These are phyloP conservation scores for Angomonas deanei DNA, from an alignment of 208 protist species.

Conservation along the genomic window DNA sequence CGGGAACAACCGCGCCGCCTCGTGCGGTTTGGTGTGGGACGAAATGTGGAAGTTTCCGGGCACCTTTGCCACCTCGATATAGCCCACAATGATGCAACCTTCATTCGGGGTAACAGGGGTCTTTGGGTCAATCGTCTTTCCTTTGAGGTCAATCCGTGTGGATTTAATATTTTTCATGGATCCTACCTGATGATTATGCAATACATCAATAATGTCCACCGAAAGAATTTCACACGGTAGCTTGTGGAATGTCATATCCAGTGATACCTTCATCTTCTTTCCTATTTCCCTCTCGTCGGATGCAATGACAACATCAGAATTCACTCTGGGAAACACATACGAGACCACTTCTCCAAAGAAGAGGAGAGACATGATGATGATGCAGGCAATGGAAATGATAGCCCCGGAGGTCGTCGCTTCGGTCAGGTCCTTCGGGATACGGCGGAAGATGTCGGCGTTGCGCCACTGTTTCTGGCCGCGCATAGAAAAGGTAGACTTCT, in stretches of 20 bases:
- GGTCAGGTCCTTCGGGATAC: conserved; percentile 42
- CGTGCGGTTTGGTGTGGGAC: conserved; percentile 16
- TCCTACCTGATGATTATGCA: conserved; percentile 37
- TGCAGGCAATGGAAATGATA: conserved; percentile 42
- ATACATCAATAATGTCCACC: conserved; percentile 37
- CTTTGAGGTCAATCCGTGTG: conserved; percentile 15
- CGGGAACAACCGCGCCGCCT: conserved; percentile 11
- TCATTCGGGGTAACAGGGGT: conserved; percentile 12
- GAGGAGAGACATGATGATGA: conserved; percentile 32
- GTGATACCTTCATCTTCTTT: conserved; percentile 21
- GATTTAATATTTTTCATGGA: conserved; percentile 27
- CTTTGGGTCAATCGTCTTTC: conserved; percentile 14
- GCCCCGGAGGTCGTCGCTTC: conserved; percentile 39
- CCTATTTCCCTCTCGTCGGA: conserved; percentile 2
- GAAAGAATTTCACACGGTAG: conserved; percentile 36
- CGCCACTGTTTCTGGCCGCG: conserved; percentile 13
- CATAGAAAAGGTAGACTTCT: not conserved
- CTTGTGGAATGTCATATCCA: conserved; percentile 37
- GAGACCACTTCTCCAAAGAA: conserved; percentile 38
- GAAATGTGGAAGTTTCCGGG: conserved; percentile 57
- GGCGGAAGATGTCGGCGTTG: conserved; percentile 41
- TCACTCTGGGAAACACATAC: conserved; percentile 24
- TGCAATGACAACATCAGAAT: conserved; percentile 43
- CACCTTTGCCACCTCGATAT: conserved; percentile 39
- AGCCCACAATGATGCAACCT: conserved; percentile 30